These are phyloP conservation scores for Mycena rosella DNA, from an alignment of 768 basidiomycete species.

Conservation along the genomic window DNA sequence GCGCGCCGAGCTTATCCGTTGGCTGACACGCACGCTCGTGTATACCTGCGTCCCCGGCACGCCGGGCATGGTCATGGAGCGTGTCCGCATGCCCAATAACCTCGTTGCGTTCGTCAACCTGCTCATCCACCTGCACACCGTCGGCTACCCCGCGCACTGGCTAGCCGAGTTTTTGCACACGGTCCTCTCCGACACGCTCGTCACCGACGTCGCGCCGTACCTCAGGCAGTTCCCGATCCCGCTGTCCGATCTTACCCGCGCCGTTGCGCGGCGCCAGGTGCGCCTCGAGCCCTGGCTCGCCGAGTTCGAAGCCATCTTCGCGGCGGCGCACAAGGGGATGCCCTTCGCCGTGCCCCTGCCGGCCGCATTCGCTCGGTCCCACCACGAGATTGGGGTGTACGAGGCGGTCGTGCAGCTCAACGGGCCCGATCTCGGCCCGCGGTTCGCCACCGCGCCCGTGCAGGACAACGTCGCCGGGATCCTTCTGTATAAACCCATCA, in stretches of 20 bases:
- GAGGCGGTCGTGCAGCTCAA: slow-evolving; percentile 37
- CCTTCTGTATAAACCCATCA: slow-evolving; percentile 16
- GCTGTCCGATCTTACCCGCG: slow-evolving; percentile 37
- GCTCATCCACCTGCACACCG: slow-evolving; percentile 47
- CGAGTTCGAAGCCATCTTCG: slow-evolving; percentile 45
- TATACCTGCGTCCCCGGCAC: slow-evolving; percentile 45
- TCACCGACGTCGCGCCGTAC: slow-evolving; percentile 45
- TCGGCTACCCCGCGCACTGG: slow-evolving; percentile 54
- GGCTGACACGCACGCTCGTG: slow-evolving; percentile 51
- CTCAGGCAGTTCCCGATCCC: slow-evolving; percentile 44
- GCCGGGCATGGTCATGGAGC: slow-evolving; percentile 34
- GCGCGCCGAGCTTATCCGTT: slow-evolving; percentile 46
- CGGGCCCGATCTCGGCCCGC: neutral
- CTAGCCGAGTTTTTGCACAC: slow-evolving; percentile 47
- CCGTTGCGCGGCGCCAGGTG: slow-evolving; percentile 40
- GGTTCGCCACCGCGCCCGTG: slow-evolving; percentile 5
- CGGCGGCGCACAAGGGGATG: slow-evolving; percentile 34
- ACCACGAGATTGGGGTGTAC: slow-evolving; percentile 40
- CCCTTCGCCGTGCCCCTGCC: slow-evolving; percentile 43
- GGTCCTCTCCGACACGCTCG: slow-evolving; percentile 42
- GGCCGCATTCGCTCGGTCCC: slow-evolving; percentile 28
- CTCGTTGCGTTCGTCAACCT: slow-evolving; percentile 50
- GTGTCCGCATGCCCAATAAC: slow-evolving; percentile 50
- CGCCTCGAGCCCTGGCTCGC: slow-evolving; percentile 45
- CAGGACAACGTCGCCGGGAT: slow-evolving; percentile 20